Conservation (phyloP, 73 alveolate species). For the Diophrys appendiculata region DNA sequence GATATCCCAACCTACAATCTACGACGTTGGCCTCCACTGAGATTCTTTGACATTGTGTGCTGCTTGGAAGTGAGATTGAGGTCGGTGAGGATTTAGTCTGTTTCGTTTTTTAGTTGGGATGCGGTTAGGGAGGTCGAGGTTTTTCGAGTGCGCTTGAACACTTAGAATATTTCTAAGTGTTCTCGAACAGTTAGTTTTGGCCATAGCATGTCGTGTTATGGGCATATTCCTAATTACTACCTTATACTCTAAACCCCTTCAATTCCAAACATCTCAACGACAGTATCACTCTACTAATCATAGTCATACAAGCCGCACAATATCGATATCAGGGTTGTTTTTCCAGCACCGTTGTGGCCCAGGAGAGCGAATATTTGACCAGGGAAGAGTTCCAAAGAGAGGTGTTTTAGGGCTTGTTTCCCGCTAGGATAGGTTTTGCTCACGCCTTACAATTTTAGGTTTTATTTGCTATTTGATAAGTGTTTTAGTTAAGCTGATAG, state of each 20-base stretch:
- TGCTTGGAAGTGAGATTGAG: slow-evolving; percentile 63
- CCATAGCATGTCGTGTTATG: slow-evolving; percentile 89
- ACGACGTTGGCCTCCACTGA: slow-evolving; percentile 93
- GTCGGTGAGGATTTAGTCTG: slow-evolving; percentile 64
- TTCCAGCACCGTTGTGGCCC: slow-evolving; percentile 92
- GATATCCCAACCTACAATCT: slow-evolving; percentile 89
- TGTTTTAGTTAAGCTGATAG: no score
- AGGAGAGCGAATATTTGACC: slow-evolving; percentile 84
- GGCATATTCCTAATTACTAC: slow-evolving; percentile 96
- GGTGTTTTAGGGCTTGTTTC: slow-evolving; percentile 72
- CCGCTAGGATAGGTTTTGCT: no score
- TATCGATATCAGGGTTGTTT: slow-evolving; percentile 73
- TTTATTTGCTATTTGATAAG: no score
- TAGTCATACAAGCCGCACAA: slow-evolving; percentile 67
- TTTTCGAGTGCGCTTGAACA: slow-evolving; percentile 72
- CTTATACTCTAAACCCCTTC: slow-evolving; percentile 62
- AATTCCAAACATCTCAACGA: slow-evolving; percentile 26
- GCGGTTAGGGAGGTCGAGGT: no score
- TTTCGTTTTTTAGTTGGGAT: slow-evolving; percentile 61
- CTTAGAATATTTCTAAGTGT: slow-evolving; percentile 80
- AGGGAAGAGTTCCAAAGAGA: slow-evolving; percentile 40
- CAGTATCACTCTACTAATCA: slow-evolving; percentile 52
- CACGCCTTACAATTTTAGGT: slow-evolving; percentile 9
- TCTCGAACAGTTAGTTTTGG: slow-evolving; percentile 77
- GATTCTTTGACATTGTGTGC: slow-evolving; percentile 62